Conservation (phyloP, 192 early-diverging fungal genomes). For the Linnemannia schmuckeri region DNA sequence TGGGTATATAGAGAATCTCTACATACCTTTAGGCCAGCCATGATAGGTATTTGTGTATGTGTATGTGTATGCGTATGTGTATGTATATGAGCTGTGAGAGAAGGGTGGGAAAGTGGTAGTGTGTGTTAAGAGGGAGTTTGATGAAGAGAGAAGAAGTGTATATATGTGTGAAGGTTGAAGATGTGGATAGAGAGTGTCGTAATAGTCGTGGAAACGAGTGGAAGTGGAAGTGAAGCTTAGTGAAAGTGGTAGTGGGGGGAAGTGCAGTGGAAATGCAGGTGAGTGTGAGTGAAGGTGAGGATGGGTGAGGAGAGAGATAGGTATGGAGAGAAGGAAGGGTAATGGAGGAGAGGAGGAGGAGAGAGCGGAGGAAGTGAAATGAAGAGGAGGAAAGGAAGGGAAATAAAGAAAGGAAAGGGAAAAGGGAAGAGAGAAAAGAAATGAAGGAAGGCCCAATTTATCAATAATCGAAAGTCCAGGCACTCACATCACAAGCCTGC, state of each 20-base stretch:
- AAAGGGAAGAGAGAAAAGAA: not conserved
- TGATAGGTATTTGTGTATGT: not conserved
- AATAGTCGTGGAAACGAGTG: not conserved
- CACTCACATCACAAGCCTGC: not conserved
- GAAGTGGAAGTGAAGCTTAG: too few relatives aligned
- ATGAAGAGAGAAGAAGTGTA: not conserved
- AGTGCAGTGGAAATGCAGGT: not conserved
- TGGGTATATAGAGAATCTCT: conserved; percentile 5
- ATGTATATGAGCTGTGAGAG: not conserved
- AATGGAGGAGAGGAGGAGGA: not conserved
- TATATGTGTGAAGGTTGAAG: not conserved
- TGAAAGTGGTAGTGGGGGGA: not conserved
- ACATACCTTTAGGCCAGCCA: conserved; percentile 7
- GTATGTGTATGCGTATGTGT: not conserved
- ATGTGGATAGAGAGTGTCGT: not conserved
- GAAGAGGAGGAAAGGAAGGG: not conserved
- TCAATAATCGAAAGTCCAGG: not conserved
- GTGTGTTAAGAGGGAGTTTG: not conserved
- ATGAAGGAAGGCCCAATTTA: not conserved
- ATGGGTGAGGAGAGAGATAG: not conserved
- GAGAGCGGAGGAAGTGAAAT: not conserved
- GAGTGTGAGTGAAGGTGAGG: not conserved
- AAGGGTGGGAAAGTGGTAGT: not conserved
- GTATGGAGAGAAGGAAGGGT: not conserved
- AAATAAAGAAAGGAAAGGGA: not conserved